These are phyloP conservation scores for Pythium monospermum DNA, from an alignment of 352 stramenopile species.

Conservation along the genomic window DNA sequence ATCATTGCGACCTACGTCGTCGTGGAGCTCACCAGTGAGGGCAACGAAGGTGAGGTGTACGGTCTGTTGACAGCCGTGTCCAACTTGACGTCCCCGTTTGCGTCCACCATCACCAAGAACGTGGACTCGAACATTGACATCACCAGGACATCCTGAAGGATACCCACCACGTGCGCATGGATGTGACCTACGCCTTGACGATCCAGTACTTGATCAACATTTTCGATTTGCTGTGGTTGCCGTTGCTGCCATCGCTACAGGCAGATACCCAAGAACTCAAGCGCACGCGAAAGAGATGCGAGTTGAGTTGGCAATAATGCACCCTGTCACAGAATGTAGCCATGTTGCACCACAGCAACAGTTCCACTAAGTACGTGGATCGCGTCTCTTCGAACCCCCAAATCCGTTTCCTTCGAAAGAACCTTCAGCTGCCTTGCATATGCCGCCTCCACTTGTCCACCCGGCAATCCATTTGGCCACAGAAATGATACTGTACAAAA, in stretches of 20 bases:
- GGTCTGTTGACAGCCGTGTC: conserved; percentile 1
- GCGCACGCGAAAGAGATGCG: too few relatives aligned
- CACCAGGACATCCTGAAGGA: conserved; percentile 14
- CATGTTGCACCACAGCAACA: conserved; percentile 2
- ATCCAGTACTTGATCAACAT: conserved; percentile 16
- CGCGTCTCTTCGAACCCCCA: background rate
- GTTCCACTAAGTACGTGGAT: background rate
- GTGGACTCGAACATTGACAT: conserved; percentile 16
- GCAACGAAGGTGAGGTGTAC: conserved; percentile 23
- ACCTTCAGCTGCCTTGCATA: background rate
- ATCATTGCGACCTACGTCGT: conserved; percentile 35
- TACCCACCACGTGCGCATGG: conserved; percentile 16
- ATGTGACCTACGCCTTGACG: conserved; percentile 20
- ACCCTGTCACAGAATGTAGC: too few relatives aligned
- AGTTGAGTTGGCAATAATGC: too few relatives aligned
- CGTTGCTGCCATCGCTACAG: conserved; percentile 32
- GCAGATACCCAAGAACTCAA: conserved; percentile 31
- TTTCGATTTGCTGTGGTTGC: conserved; percentile 6
- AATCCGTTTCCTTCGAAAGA: conserved; percentile 7
- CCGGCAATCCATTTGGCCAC: background rate
- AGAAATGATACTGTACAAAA: too few relatives aligned
- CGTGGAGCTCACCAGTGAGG: conserved; percentile 27
- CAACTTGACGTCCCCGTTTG: conserved; percentile 23
- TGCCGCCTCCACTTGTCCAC: background rate
- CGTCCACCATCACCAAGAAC: conserved; percentile 18